Base-by-base conservation (phyloP, 2,329 filamentous ascomycete genomes). In the Trichoderma aggressivum region DNA sequence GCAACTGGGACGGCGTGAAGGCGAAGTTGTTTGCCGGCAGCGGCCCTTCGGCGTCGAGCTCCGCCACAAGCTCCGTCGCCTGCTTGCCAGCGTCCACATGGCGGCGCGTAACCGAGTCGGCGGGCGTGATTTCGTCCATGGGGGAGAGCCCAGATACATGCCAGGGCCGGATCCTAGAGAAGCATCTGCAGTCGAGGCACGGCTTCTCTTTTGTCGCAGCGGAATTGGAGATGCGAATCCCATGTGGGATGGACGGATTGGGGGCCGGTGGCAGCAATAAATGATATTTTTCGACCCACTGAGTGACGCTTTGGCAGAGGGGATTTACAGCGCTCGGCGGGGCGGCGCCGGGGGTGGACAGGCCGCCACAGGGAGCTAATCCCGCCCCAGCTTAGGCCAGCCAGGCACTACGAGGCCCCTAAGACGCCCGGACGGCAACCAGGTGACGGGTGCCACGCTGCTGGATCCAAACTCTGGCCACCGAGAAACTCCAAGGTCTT, bases 1-100 rank as follows among this genome's bases (percentile, higher is more conserved):
- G 85, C 3, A 89, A 79, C 70, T 88, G 86, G 5, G 82, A 82
- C 2, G 86, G 85, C 0, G 84, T 83, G 71, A 88, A 89, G 14
- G 85, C 86, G 72, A 89, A 89, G 7, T 80, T 82, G 75, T 85
- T 87, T 70, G 74, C 74, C 12, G 76, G 73, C 21, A 77, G 66
- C 36, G 76, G 77, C 6, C 73, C 63, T 30, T 79, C 75, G 24
- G 78, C 73, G 63, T 71, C 73, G 53, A 81, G 71, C 70, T 80
- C 78, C 70, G 73, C 56, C 7, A 72, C 66, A 16, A 72, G 56
- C 26, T 53, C 66, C 24, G 65, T 61, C 28, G 50, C 64, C 50
- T 58, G 56, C 53, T 60, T 65, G n/a, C 18, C 58, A 28, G 58
- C 64, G 18, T 69, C 71, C 55, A 60, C 60, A 34, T 60, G 60